A percentile compares a stretch with the other conserved stretches of the same genome.
These are phyloP conservation scores for Naganishia friedmannii DNA, from an alignment of 768 basidiomycete species.

Conservation along the genomic window DNA sequence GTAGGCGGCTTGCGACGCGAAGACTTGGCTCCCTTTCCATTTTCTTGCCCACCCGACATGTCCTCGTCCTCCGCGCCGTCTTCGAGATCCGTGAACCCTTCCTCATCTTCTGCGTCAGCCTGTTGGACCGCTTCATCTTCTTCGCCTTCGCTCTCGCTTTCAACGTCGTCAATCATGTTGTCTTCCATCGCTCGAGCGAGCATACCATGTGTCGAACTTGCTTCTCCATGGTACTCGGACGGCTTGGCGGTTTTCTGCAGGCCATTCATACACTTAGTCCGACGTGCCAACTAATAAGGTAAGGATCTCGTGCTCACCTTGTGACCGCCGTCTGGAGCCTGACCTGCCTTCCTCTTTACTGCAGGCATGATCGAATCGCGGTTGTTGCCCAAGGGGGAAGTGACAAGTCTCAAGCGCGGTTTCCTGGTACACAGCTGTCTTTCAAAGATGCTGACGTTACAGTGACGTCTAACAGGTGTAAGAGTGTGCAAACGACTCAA, in stretches of 20 bases:
- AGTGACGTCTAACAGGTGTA: neutral
- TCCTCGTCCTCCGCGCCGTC: conserved; percentile 24
- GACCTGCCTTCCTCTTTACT: conserved; percentile 26
- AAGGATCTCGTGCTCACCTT: neutral
- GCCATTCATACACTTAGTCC: too few relatives aligned
- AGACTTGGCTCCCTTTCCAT: conserved; percentile 34
- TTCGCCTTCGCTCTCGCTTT: conserved; percentile 34
- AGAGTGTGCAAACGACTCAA: neutral
- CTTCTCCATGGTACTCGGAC: conserved; percentile 18
- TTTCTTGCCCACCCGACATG: conserved; percentile 33
- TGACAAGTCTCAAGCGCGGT: neutral
- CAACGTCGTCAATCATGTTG: conserved; percentile 34
- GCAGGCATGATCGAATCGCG: conserved; percentile 17
- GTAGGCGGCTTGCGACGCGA: conserved; percentile 50
- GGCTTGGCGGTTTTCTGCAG: conserved; percentile 13
- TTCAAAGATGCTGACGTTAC: neutral
- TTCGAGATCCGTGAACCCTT: conserved; percentile 23
- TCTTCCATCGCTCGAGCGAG: conserved; percentile 29
- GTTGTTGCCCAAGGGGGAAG: neutral
- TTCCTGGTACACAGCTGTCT: neutral
- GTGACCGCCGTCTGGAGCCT: neutral
- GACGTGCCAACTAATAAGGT: neutral
- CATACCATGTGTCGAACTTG: conserved; percentile 30
- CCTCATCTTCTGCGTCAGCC: conserved; percentile 21
- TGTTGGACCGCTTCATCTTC: conserved; percentile 34